Percentiles rank a stretch among this genome's conserved stretches.
Evolutionary conservation across 2,329 filamentous ascomycete genomes (phyloP).

Genomic region (Aphanocladium album): DNA sequence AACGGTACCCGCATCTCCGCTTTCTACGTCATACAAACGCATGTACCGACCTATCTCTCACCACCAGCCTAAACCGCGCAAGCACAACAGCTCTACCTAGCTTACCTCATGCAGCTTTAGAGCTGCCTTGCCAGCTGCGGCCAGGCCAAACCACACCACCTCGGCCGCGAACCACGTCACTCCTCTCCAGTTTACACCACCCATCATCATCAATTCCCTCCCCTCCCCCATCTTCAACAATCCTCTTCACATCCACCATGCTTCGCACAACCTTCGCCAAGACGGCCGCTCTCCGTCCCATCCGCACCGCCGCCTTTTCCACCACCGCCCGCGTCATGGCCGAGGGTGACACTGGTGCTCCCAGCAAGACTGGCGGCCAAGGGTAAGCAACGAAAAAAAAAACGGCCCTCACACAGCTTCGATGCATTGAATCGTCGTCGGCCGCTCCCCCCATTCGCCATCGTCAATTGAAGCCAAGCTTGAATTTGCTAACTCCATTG

Average conservation of each 20-base stretch:
- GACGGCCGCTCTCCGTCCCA: constrained; percentile 49
- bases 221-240: constrained; percentile 14
- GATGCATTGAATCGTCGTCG: not conserved
- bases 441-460: not conserved
- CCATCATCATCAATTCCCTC: constrained; percentile 12
- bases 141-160: constrained; percentile 7
- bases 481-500: not conserved
- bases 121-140: not conserved
- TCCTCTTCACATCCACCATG: constrained; percentile 49
- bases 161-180: constrained; percentile 6
- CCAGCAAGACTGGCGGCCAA: constrained; percentile 47
- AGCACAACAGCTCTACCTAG: not conserved
- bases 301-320: constrained; percentile 56
- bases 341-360: constrained; percentile 65
- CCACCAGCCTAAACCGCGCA: not conserved
- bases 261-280: constrained; percentile 60
- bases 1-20: not conserved
- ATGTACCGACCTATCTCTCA: not conserved
- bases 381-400: too few relatives aligned
- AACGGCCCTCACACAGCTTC: too few relatives aligned
- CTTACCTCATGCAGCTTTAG: constrained; percentile 3
- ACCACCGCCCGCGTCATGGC: constrained; percentile 58
- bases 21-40: not conserved
- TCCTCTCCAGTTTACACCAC: constrained; percentile 2
- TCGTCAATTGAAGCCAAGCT: not conserved